A percentile compares a stretch with the other conserved stretches of the same genome.
These are phyloP conservation scores for Globisporangium nagaii DNA, from an alignment of 352 stramenopile species.

Conservation along the genomic window DNA sequence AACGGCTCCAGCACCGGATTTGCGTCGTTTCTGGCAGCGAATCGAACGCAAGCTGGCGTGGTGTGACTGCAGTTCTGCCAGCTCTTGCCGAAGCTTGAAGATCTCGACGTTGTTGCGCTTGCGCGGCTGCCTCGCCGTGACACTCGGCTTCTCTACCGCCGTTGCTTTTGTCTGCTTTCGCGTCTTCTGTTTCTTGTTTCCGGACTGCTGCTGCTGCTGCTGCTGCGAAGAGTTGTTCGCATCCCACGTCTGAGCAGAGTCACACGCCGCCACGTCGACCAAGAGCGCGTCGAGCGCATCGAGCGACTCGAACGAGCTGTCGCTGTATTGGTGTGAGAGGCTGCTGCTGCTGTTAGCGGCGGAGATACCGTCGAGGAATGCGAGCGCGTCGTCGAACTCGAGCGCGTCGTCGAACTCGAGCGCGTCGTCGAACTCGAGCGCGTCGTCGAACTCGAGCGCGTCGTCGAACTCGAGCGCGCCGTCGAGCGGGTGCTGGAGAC, in stretches of 20 bases:
- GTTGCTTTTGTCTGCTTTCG: neutral
- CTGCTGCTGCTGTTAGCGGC: neutral
- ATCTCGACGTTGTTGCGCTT: constrained; percentile 13
- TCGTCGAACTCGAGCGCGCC: constrained; percentile 1
- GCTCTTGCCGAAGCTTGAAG: constrained; percentile 6
- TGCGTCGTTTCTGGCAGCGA: neutral
- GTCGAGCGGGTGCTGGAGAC: constrained; percentile 8
- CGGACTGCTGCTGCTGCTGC: neutral
- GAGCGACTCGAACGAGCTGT: neutral
- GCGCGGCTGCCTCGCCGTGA: neutral
- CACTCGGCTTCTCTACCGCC: too few species aligned
- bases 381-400: constrained; percentile 1
- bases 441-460: constrained; percentile 2
- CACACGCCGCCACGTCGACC: neutral
- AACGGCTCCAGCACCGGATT: too few species aligned
- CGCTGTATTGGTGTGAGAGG: neutral
- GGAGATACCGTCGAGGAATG: neutral
- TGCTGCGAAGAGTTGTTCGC: neutral
- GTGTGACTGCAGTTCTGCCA: constrained; percentile 1
- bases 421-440: constrained; percentile 11
- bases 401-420: constrained; percentile 12
- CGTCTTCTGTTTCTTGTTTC: too few species aligned
- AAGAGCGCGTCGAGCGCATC: neutral
- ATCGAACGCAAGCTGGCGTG: neutral
- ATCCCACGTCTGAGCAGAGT: neutral